Conservation (phyloP, 2,329 filamentous ascomycete genomes). For the Zasmidium angulare region DNA sequence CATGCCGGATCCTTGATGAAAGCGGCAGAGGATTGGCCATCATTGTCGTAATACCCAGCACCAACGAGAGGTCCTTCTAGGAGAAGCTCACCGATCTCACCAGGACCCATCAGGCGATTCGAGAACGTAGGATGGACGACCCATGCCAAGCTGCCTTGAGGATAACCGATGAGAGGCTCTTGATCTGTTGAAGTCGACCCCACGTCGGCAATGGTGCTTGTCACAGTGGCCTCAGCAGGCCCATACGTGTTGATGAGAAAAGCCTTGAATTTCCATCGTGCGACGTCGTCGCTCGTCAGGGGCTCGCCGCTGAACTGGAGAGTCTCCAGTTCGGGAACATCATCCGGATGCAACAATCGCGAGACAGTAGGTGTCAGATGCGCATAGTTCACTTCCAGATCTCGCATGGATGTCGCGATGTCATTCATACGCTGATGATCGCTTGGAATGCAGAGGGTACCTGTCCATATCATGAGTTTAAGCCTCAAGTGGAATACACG, state of each 20-base stretch:
- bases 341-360: conserved; percentile 39
- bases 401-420: conserved; percentile 2
- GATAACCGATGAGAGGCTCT: neutral
- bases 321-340: conserved; percentile 4
- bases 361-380: conserved; percentile 60
- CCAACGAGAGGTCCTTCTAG: conserved; percentile 49
- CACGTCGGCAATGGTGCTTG: neutral
- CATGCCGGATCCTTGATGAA: conserved; percentile 35
- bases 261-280: conserved; percentile 38
- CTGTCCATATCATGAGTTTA: neutral
- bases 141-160: conserved; percentile 9
- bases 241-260: conserved; percentile 46
- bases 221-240: conserved; percentile 37
- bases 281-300: conserved; percentile 38
- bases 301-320: conserved; percentile 37
- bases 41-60: conserved; percentile 43
- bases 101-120: conserved; percentile 58
- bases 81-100: conserved; percentile 49
- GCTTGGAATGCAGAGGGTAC: conserved; percentile 45
- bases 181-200: too few relatives aligned
- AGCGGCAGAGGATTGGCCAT: conserved; percentile 28
- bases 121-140: conserved; percentile 10
- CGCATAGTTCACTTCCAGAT: conserved; percentile 37
- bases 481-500: neutral
- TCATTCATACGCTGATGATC: conserved; percentile 6